Conservation (phyloP, 2,329 filamentous ascomycete species). For the Bipolaris bicolor region DNA sequence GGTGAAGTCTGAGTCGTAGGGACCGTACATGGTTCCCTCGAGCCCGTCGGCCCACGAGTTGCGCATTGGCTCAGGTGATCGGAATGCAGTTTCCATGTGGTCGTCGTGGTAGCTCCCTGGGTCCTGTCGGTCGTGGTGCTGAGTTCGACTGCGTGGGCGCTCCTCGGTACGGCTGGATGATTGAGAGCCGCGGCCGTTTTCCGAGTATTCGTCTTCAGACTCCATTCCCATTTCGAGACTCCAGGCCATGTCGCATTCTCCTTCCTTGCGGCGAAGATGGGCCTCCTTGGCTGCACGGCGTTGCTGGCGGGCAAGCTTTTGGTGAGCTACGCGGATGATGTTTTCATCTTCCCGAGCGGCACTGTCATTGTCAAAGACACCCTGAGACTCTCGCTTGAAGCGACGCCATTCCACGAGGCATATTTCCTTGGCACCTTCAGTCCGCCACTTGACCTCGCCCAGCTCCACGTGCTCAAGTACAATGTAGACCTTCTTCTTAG, state of each 20-base stretch:
- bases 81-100: conserved; percentile 47
- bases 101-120: conserved; percentile 25
- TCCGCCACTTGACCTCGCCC: conserved; percentile 93
- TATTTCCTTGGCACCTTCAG: conserved; percentile 82
- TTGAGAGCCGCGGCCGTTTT: conserved; percentile 35
- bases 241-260: conserved; percentile 69
- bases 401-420: conserved; percentile 81
- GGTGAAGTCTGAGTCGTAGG: conserved; percentile 65
- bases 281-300: conserved; percentile 48
- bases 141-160: conserved; percentile 24
- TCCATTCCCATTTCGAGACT: conserved; percentile 80
- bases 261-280: conserved; percentile 38
- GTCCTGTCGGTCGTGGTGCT: conserved; percentile 30
- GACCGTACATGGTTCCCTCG: conserved; percentile 78
- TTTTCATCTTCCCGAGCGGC: conserved; percentile 53
- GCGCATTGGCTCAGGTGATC: conserved; percentile 31
- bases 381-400: conserved; percentile 72
- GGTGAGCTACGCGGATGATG: conserved; percentile 45
- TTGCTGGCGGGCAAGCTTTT: conserved; percentile 53
- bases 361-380: conserved; percentile 52
- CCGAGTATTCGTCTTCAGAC: conserved; percentile 58
- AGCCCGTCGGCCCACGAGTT: conserved; percentile 58
- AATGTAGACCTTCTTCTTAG: conserved; percentile 97
- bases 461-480: conserved; percentile 94
- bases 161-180: conserved; percentile 31